phyloP scores from a whole-genome alignment of 331 rosid species.

The Rhamnella rubrinervis region DNA sequence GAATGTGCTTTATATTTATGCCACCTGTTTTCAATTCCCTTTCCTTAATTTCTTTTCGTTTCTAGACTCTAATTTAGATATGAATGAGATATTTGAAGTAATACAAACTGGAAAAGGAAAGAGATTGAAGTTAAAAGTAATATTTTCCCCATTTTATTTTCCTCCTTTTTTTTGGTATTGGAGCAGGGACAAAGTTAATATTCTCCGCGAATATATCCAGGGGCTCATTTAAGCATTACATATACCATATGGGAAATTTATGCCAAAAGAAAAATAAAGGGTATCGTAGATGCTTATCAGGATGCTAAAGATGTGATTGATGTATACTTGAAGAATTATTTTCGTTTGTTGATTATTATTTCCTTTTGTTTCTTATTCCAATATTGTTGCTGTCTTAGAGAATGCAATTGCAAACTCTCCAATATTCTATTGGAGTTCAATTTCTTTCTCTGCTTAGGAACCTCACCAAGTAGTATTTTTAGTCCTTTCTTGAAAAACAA shows the following conservation, averaged over 20 bases:
- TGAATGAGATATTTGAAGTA: background rate
- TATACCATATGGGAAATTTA: background rate
- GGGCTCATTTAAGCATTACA: background rate
- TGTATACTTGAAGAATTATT: background rate
- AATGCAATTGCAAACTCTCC: background rate
- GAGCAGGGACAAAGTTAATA: constrained; percentile 4
- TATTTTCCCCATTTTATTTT: background rate
- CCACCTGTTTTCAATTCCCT: too few species aligned
- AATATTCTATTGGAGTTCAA: background rate
- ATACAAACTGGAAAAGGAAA: background rate
- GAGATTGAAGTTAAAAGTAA: background rate
- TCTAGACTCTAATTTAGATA: background rate
- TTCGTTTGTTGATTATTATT: background rate
- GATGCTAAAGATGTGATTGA: background rate
- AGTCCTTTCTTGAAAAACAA: background rate
- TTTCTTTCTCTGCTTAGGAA: background rate
- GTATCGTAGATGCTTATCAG: background rate
- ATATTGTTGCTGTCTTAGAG: background rate
- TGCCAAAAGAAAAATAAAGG: background rate
- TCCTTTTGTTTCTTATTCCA: background rate
- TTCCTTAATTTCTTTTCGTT: background rate
- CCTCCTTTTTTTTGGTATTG: constrained; percentile 6
- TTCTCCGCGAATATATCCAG: background rate
- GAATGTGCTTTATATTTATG: too few species aligned
- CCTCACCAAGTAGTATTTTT: background rate